phyloP scores from a whole-genome alignment of 192 early-diverging fungal genomes.

The Phycomyces blakesleeanus region DNA sequence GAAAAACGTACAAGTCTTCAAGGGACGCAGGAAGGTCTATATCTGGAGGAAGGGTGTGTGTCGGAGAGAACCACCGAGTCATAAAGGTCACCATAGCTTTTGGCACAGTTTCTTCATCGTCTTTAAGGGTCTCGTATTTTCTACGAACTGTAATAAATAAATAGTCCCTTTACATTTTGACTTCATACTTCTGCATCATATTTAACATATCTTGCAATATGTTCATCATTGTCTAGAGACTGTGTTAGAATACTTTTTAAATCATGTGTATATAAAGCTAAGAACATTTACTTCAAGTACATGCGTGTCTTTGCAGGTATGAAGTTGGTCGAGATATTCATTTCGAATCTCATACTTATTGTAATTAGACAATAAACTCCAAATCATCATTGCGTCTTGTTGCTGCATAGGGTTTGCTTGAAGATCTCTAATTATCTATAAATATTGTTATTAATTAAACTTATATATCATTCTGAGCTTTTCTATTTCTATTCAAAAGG shows the following conservation, averaged over 20 bases:
- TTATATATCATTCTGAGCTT: not conserved
- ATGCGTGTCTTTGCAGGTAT: slow-evolving; percentile 27
- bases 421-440: slow-evolving; percentile 38
- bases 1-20: slow-evolving; percentile 24
- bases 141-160: slow-evolving; percentile 3
- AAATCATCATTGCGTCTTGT: slow-evolving; percentile 37
- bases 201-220: not conserved
- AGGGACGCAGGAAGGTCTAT: not conserved
- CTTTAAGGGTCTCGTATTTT: slow-evolving; percentile 39
- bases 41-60: slow-evolving; percentile 2
- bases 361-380: slow-evolving; percentile 52
- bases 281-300: slow-evolving; percentile 31
- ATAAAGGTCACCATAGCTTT: slow-evolving; percentile 18
- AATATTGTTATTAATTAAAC: not conserved
- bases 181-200: slow-evolving; percentile 1
- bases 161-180: not conserved
- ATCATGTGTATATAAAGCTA: not conserved
- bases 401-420: not conserved
- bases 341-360: slow-evolving; percentile 55
- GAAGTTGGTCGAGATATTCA: slow-evolving; percentile 39
- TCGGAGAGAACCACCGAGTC: slow-evolving; percentile 16
- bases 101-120: slow-evolving; percentile 41
- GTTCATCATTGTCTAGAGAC: slow-evolving; percentile 18
- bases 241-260: not conserved
- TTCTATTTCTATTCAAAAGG: not conserved